Conservation (phyloP, 306 rosid genomes). For the Carpinus viminea region DNA sequence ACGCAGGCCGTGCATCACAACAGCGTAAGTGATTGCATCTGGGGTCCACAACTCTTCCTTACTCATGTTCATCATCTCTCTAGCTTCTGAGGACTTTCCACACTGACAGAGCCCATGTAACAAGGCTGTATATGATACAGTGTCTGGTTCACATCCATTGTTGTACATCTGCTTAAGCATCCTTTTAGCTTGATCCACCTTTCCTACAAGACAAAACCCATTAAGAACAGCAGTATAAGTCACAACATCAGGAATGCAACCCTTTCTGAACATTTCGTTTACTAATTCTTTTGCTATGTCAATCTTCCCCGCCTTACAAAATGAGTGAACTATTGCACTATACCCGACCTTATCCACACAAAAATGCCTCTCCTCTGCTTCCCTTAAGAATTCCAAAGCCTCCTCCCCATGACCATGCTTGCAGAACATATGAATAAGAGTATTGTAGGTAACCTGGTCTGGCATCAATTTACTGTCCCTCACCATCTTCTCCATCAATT, state of each 20-base stretch:
- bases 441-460: conserved; percentile 81
- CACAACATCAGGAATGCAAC: conserved; percentile 83
- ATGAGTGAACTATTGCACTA: conserved; percentile 81
- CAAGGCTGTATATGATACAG: conserved; percentile 72
- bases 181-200: conserved; percentile 78
- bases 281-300: conserved; percentile 70
- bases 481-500: conserved; percentile 61
- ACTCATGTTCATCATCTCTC: conserved; percentile 69
- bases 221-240: conserved; percentile 74
- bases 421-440: conserved; percentile 64
- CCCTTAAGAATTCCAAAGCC: conserved; percentile 68
- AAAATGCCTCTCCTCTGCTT: conserved; percentile 71
- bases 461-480: conserved; percentile 50
- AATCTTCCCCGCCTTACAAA: conserved; percentile 62
- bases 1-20: conserved; percentile 75
- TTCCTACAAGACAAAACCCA: conserved; percentile 69
- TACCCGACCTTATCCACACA: conserved; percentile 76
- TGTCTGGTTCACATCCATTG: conserved; percentile 80
- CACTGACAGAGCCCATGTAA: conserved; percentile 77
- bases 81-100: conserved; percentile 76
- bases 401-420: conserved; percentile 77
- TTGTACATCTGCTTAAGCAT: conserved; percentile 85
- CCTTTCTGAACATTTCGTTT: conserved; percentile 61
- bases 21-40: conserved; percentile 72
- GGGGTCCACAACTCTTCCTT: conserved; percentile 94